phyloP scores from a whole-genome alignment of 2,329 filamentous ascomycete species.

The Xylariaceae sp. region DNA sequence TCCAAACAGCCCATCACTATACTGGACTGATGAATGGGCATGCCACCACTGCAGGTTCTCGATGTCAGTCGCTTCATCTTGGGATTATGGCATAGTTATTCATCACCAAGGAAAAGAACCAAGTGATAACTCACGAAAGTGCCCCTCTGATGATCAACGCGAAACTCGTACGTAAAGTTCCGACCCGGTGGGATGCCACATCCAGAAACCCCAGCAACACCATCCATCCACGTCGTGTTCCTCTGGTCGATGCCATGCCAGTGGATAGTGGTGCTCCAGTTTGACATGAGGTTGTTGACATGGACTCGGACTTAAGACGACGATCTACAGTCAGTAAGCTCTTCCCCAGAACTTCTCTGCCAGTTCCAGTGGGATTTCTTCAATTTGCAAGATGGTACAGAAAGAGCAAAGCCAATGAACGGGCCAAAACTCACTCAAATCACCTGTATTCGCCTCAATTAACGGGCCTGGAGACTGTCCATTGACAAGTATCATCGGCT shows the following conservation, averaged over 20 bases:
- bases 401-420: too few species aligned
- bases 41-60: constrained; percentile 46
- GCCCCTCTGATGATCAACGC: constrained; percentile 36
- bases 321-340: background rate
- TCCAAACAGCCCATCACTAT: constrained; percentile 60
- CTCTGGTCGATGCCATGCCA: constrained; percentile 66
- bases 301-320: constrained; percentile 31
- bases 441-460: constrained; percentile 41
- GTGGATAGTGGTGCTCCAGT: constrained; percentile 51
- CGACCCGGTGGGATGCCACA: constrained; percentile 53
- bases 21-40: constrained; percentile 55
- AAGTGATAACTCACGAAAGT: constrained; percentile 29
- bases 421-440: constrained; percentile 26
- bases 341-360: too few species aligned
- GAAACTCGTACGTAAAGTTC: constrained; percentile 58
- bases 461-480: constrained; percentile 41
- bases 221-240: constrained; percentile 61
- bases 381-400: too few species aligned
- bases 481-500: constrained; percentile 38
- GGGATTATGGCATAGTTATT: too few species aligned
- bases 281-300: constrained; percentile 37
- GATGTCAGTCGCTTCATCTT: background rate
- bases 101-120: background rate
- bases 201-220: constrained; percentile 56
- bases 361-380: too few species aligned